Conservation (phyloP, 1,284 basidiomycete species). For the Fomitopsis palustris region DNA sequence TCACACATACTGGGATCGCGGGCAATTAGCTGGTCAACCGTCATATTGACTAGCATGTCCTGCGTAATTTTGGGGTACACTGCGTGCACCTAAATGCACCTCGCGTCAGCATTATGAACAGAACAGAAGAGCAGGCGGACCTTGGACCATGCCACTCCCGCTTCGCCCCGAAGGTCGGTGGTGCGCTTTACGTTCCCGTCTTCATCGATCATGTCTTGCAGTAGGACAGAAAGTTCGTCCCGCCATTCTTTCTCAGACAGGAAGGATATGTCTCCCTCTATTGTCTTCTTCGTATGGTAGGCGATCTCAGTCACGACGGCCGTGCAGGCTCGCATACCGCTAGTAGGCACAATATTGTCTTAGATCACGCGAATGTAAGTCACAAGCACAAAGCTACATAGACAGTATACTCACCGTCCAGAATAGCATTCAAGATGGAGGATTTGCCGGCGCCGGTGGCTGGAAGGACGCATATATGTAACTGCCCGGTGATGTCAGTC, state of each 20-base stretch:
- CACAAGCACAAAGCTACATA: constrained; percentile 5
- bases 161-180: constrained; percentile 53
- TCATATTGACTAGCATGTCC: constrained; percentile 46
- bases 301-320: constrained; percentile 62
- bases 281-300: constrained; percentile 49
- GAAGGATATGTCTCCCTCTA: constrained; percentile 59
- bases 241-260: constrained; percentile 53
- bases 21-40: constrained; percentile 45
- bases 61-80: constrained; percentile 51
- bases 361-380: neutral
- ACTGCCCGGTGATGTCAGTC: neutral
- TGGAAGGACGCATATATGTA: constrained; percentile 17
- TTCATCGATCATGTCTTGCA: constrained; percentile 56
- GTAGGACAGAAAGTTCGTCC: constrained; percentile 48
- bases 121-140: constrained; percentile 22
- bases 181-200: constrained; percentile 50
- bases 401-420: constrained; percentile 42
- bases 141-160: constrained; percentile 60
- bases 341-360: constrained; percentile 64
- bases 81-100: constrained; percentile 45
- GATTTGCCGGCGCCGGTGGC: constrained; percentile 63
- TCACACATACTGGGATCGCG: constrained; percentile 39
- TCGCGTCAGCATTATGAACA: neutral
- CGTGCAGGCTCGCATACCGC: constrained; percentile 65
- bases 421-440: constrained; percentile 54